These are phyloP conservation scores for Erigeron canadensis DNA, from an alignment of 129 eudicot species.

Conservation along the genomic window DNA sequence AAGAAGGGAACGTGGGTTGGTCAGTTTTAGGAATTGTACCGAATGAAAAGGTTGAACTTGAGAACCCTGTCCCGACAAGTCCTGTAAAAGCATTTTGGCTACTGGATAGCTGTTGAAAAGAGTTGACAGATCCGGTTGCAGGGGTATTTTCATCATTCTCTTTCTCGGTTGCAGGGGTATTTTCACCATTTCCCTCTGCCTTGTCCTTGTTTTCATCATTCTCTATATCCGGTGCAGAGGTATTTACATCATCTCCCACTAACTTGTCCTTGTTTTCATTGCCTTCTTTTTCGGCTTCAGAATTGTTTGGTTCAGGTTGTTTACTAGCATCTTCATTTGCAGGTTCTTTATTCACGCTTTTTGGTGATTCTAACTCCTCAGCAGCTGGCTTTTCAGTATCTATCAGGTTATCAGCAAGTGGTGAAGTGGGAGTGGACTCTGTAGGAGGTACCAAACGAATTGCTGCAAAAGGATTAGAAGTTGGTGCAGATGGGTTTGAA, in stretches of 20 bases:
- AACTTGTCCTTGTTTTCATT: slow-evolving; percentile 20
- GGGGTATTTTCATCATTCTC: slow-evolving; percentile 29
- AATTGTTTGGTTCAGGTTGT: slow-evolving; percentile 25
- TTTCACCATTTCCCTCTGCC: slow-evolving; percentile 21
- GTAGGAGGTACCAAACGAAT: slow-evolving; percentile 59
- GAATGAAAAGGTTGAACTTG: slow-evolving; percentile 73
- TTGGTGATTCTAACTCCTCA: slow-evolving; percentile 27
- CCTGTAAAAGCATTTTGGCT: slow-evolving; percentile 92
- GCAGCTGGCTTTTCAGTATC: slow-evolving; percentile 26
- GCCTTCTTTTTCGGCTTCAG: slow-evolving; percentile 21
- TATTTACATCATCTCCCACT: slow-evolving; percentile 22
- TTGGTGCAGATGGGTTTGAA: slow-evolving; percentile 53
- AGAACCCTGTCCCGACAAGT: slow-evolving; percentile 76
- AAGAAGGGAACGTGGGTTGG: slow-evolving; percentile 41
- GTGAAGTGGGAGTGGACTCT: slow-evolving; percentile 22
- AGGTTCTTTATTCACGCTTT: slow-evolving; percentile 20
- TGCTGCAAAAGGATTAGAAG: slow-evolving; percentile 85
- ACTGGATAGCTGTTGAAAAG: slow-evolving; percentile 87
- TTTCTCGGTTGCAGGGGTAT: slow-evolving; percentile 21
- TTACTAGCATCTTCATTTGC: slow-evolving; percentile 23
- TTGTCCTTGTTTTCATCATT: slow-evolving; percentile 17
- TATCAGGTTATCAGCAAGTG: slow-evolving; percentile 6
- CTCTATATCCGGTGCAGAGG: slow-evolving; percentile 22
- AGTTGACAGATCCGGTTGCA: slow-evolving; percentile 53
- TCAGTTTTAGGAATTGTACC: slow-evolving; percentile 60